These are phyloP conservation scores for Meredithiella fracta DNA, from an alignment of 2,329 filamentous ascomycete species.

Conservation along the genomic window DNA sequence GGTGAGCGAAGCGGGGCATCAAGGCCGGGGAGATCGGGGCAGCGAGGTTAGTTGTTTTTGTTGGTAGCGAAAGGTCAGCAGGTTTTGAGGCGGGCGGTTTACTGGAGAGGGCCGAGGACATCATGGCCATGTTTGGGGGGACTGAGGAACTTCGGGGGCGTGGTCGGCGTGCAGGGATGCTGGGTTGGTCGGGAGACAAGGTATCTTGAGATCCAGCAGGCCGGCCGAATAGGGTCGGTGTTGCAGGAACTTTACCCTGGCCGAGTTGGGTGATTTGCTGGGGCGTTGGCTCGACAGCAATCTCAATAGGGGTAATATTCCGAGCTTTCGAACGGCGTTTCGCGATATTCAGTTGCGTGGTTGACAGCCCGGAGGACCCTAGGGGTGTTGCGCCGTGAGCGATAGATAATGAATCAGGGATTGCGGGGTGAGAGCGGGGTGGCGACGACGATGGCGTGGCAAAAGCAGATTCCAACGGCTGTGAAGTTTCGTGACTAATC, in stretches of 20 bases:
- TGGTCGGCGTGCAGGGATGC: slow-evolving; percentile 5
- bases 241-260: slow-evolving; percentile 3
- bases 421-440: neutral
- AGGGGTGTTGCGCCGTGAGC: neutral
- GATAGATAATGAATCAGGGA: neutral
- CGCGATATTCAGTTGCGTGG: neutral
- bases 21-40: slow-evolving; percentile 26
- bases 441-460: neutral
- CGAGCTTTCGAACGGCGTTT: slow-evolving; percentile 9
- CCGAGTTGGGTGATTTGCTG: slow-evolving; percentile 8
- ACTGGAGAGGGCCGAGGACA: slow-evolving; percentile 2
- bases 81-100: too few species aligned
- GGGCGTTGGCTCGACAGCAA: slow-evolving; percentile 7
- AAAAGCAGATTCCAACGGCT: neutral
- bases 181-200: slow-evolving; percentile 5
- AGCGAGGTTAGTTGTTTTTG: slow-evolving; percentile 22
- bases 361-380: neutral
- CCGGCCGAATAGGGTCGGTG: slow-evolving; percentile 2
- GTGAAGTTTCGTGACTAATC: neutral
- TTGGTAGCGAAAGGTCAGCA: too few species aligned
- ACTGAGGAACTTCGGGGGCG: slow-evolving; percentile 20
- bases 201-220: neutral
- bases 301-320: slow-evolving; percentile 11
- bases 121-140: slow-evolving; percentile 20
- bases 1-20: slow-evolving; percentile 11